Percentiles rank a stretch among this genome's conserved stretches.
Evolutionary conservation across 2,329 filamentous ascomycete genomes (phyloP).

Genomic region (Rutstroemia sp.): DNA sequence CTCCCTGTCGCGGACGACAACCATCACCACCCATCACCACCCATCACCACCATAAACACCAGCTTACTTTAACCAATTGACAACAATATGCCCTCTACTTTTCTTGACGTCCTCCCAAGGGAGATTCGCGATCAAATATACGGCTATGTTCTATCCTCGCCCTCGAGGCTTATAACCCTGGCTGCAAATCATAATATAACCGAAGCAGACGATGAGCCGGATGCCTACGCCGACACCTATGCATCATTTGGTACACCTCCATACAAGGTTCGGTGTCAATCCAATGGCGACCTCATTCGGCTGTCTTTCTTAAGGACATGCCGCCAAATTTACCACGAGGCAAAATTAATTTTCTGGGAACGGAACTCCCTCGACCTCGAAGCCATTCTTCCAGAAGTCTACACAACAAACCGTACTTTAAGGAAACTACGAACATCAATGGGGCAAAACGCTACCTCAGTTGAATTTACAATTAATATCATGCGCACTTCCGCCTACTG

Average conservation of each 20-base stretch:
- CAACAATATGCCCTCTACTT: background rate
- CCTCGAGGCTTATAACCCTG: background rate
- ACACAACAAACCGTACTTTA: background rate
- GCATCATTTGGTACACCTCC: background rate
- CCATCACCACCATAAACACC: background rate
- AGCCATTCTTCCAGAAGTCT: conserved; percentile 3
- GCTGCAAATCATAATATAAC: background rate
- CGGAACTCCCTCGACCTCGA: conserved; percentile 6
- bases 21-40: background rate
- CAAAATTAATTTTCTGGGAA: conserved; percentile 6
- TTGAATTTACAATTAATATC: conserved; percentile 8
- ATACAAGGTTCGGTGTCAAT: conserved; percentile 6
- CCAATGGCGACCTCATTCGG: background rate
- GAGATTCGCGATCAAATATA: conserved; percentile 12
- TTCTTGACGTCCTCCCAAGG: conserved; percentile 6
- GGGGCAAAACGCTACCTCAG: background rate
- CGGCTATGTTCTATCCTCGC: conserved; percentile 7
- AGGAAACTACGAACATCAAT: conserved; percentile 2
- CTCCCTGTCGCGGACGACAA: background rate
- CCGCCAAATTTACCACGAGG: conserved; percentile 7
- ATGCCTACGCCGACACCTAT: background rate
- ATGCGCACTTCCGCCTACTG: conserved; percentile 1
- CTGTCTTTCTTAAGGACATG: conserved; percentile 10
- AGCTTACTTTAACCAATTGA: background rate
- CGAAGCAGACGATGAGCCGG: background rate